These are phyloP conservation scores for Dioscorea cayenensis DNA, from an alignment of 116 monocot species.

Conservation along the genomic window DNA sequence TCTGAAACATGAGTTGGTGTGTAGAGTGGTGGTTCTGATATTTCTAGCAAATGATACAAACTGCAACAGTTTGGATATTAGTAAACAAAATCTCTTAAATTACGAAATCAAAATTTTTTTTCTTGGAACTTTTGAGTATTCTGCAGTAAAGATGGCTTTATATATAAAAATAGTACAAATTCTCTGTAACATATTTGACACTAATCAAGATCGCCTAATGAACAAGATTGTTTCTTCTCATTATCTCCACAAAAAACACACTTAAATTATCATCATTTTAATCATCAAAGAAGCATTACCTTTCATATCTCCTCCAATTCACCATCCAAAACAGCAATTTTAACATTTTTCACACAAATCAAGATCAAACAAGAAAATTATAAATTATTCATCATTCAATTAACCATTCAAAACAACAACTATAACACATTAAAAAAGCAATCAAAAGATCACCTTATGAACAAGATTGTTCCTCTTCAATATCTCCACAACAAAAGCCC, in stretches of 20 bases:
- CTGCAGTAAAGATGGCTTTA: not conserved
- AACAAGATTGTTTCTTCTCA: too few species aligned
- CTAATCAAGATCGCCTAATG: too few species aligned
- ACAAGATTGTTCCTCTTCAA: constrained; percentile 66
- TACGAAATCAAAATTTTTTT: too few species aligned
- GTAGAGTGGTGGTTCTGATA: constrained; percentile 73
- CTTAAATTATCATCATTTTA: too few species aligned
- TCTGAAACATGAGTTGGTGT: constrained; percentile 38
- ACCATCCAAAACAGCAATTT: not conserved
- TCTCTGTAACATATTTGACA: too few species aligned
- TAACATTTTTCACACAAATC: not conserved
- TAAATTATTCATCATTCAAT: too few species aligned
- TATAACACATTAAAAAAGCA: not conserved
- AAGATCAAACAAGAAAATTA: not conserved
- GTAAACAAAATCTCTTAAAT: not conserved
- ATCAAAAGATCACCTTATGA: constrained; percentile 49
- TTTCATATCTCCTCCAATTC: not conserved
- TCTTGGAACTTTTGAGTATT: not conserved
- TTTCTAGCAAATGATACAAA: constrained; percentile 63
- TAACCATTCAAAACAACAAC: not conserved
- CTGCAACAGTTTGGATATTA: constrained; percentile 26
- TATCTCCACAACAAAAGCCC: constrained; percentile 40
- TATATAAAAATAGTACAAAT: not conserved
- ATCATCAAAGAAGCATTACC: not conserved
- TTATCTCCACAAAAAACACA: too few species aligned